Conservation (phyloP, 169 alveolate genomes). For the Eimeria acervulina region DNA sequence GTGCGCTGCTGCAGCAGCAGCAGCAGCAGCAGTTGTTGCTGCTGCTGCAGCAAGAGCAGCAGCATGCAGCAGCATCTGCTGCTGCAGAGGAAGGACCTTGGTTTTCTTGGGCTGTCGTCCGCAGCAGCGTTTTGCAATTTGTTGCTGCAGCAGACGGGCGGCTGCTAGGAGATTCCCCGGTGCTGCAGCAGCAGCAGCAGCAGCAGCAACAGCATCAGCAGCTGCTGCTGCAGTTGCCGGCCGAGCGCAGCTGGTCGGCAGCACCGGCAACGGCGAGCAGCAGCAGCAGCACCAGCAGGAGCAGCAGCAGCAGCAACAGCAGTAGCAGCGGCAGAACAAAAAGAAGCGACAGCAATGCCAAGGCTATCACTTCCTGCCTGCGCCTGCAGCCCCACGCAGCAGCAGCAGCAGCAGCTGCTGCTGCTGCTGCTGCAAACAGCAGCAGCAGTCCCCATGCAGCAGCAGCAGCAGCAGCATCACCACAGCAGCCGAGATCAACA, state of each 20-base stretch:
- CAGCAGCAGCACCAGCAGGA: conserved; percentile 13
- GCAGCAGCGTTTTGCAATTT: conserved; percentile 12
- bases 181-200: conserved; percentile 58
- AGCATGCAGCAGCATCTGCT: too few species aligned
- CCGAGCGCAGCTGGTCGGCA: neutral
- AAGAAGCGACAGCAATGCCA: neutral
- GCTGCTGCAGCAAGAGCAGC: neutral
- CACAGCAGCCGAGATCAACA: conserved; percentile 2
- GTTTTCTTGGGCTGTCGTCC: neutral
- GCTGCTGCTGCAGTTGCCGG: conserved; percentile 37
- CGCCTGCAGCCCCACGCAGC: neutral
- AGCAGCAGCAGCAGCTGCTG: too few species aligned
- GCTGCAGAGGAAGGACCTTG: neutral
- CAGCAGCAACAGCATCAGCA: conserved; percentile 35
- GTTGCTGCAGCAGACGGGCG: conserved; percentile 36
- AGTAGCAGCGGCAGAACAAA: conserved; percentile 41
- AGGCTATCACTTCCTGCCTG: neutral
- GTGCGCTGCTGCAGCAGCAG: conserved; percentile 32
- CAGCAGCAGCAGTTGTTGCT: conserved; percentile 15
- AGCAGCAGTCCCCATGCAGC: too few species aligned
- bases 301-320: conserved; percentile 3
- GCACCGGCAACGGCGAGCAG: too few species aligned
- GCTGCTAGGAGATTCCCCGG: neutral
- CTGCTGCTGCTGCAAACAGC: too few species aligned
- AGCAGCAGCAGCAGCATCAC: neutral